phyloP scores from a whole-genome alignment of 805 yeast species.

The Nematodospora valgi region DNA sequence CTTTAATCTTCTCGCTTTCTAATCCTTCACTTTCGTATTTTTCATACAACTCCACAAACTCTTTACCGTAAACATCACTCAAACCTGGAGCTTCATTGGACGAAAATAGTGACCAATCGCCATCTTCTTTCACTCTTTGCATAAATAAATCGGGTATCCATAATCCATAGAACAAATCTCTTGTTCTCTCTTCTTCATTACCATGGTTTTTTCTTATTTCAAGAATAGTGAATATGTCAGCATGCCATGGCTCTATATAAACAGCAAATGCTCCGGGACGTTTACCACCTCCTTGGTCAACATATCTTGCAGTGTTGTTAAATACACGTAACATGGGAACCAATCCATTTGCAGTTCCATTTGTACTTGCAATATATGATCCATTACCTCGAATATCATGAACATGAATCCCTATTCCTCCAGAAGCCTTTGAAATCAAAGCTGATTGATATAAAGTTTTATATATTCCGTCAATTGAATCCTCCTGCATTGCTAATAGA shows the following conservation, averaged over 20 bases:
- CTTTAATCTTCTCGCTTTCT: slow-evolving; percentile 64
- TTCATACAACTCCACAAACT: slow-evolving; percentile 68
- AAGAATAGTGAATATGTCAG: slow-evolving; percentile 81
- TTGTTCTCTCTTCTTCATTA: slow-evolving; percentile 87
- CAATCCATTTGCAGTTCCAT: slow-evolving; percentile 88
- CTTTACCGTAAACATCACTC: slow-evolving; percentile 78
- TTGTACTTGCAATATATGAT: slow-evolving; percentile 84
- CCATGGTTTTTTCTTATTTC: slow-evolving; percentile 92
- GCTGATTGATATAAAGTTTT: slow-evolving; percentile 87
- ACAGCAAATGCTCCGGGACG: slow-evolving; percentile 97
- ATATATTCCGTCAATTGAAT: slow-evolving; percentile 93
- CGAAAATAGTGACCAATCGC: slow-evolving; percentile 85
- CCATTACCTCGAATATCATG: slow-evolving; percentile 87
- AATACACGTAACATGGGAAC: slow-evolving; percentile 96
- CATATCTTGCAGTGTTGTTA: slow-evolving; percentile 94
- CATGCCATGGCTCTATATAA: slow-evolving; percentile 96
- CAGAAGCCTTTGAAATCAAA: slow-evolving; percentile 88
- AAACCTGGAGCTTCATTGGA: slow-evolving; percentile 88
- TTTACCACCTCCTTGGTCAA: slow-evolving; percentile 97
- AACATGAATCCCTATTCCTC: slow-evolving; percentile 90
- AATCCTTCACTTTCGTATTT: slow-evolving; percentile 69
- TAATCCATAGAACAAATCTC: slow-evolving; percentile 88
- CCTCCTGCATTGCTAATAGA: slow-evolving; percentile 86
- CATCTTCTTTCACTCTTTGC: slow-evolving; percentile 78
- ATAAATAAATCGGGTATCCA: slow-evolving; percentile 96